These are phyloP conservation scores for Trypanosoma brucei DNA, from an alignment of 208 protist species.

Conservation along the genomic window DNA sequence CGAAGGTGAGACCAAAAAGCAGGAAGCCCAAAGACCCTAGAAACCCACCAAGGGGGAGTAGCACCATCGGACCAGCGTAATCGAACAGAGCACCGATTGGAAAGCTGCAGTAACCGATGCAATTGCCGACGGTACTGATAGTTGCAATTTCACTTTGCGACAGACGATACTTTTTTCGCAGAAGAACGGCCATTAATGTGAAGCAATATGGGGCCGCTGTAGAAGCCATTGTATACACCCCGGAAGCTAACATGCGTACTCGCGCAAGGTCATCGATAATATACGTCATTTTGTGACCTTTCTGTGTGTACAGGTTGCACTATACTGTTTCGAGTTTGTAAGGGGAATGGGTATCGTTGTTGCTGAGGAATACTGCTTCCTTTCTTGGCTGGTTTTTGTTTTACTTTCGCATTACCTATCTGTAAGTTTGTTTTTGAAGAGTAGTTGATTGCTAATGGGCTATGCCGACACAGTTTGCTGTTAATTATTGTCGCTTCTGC, in stretches of 20 bases:
- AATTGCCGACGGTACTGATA: slow-evolving; percentile 51
- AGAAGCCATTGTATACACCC: not conserved
- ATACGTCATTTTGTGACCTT: not conserved
- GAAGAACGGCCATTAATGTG: slow-evolving; percentile 47
- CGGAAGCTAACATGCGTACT: not conserved
- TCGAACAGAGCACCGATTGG: slow-evolving; percentile 53
- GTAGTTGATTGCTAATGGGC: too few species aligned
- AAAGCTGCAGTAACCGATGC: slow-evolving; percentile 40
- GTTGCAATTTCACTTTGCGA: slow-evolving; percentile 34
- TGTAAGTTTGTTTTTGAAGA: too few species aligned
- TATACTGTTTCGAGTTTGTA: too few species aligned
- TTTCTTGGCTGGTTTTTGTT: too few species aligned
- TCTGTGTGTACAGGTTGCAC: too few species aligned
- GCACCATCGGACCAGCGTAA: slow-evolving; percentile 42
- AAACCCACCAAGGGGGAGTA: slow-evolving; percentile 23
- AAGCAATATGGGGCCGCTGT: slow-evolving; percentile 53
- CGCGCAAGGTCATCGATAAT: slow-evolving; percentile 1
- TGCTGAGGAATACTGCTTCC: too few species aligned
- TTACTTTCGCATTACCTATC: too few species aligned
- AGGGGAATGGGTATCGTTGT: too few species aligned
- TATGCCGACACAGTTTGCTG: too few species aligned
- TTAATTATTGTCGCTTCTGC: not conserved
- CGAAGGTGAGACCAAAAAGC: slow-evolving; percentile 52
- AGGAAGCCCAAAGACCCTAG: slow-evolving; percentile 33
- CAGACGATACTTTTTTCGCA: slow-evolving; percentile 34